Evolutionary conservation across 148 eudicot species (phyloP).

Genomic region (Pharnaceum exiguum): DNA sequence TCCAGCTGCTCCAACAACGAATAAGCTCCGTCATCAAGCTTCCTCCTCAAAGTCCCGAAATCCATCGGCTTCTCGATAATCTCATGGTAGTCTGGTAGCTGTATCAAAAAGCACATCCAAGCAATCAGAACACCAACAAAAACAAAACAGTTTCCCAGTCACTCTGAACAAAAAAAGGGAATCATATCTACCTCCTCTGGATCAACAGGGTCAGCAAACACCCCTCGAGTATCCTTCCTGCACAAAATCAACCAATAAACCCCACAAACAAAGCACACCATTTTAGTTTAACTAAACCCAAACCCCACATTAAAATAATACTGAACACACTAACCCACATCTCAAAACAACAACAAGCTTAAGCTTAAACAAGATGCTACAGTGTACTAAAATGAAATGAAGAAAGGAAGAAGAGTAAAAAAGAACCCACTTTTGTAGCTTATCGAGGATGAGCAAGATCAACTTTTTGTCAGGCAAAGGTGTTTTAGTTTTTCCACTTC

Average conservation of each 20-base stretch:
- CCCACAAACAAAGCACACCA: neutral
- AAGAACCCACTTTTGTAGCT: conserved; percentile 78
- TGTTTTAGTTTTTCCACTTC: conserved; percentile 13
- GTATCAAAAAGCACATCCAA: conserved; percentile 10
- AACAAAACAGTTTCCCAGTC: neutral
- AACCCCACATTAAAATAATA: neutral
- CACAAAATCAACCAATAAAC: conserved; percentile 18
- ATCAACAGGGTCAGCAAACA: conserved; percentile 89
- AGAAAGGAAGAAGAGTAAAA: neutral
- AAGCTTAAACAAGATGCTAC: neutral
- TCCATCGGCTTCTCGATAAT: conserved; percentile 77
- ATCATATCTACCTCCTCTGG: conserved; percentile 57
- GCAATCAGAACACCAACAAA: neutral
- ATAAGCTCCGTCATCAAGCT: conserved; percentile 49
- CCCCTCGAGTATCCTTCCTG: conserved; percentile 90
- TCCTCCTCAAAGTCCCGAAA: conserved; percentile 74
- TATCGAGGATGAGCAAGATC: conserved; percentile 81
- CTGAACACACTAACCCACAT: neutral
- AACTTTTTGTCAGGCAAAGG: conserved; percentile 90
- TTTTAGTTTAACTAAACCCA: neutral
- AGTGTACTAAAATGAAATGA: no score
- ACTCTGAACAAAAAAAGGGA: neutral
- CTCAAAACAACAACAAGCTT: neutral
- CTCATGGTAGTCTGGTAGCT: conserved; percentile 89
- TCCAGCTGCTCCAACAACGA: conserved; percentile 63